Percentiles rank a stretch among this genome's conserved stretches.
Conservation (phyloP, 164 flowering plant species). For the Euptelea pleiosperma region DNA sequence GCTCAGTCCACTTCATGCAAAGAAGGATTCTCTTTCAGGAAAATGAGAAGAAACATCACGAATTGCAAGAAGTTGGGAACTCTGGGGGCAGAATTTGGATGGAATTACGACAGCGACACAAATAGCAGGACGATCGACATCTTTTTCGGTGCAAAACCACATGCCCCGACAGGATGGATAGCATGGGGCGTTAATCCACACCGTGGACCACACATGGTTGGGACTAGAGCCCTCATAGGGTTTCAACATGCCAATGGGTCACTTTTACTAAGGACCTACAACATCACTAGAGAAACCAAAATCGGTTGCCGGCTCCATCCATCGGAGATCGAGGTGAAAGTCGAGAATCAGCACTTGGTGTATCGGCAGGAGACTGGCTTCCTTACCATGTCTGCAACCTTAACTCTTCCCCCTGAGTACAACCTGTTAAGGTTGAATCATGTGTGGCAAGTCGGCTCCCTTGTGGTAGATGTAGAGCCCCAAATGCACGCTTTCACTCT, state of each 20-base stretch:
- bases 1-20: slow-evolving; percentile 8
- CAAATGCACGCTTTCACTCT: slow-evolving; percentile 24
- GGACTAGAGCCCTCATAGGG: slow-evolving; percentile 50
- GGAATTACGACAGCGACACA: slow-evolving; percentile 12
- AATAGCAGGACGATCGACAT: slow-evolving; percentile 17
- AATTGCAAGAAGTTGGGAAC: slow-evolving; percentile 32
- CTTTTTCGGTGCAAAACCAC: slow-evolving; percentile 23
- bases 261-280: slow-evolving; percentile 8
- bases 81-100: slow-evolving; percentile 36
- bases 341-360: background rate
- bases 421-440: slow-evolving; percentile 25
- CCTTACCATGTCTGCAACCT: slow-evolving; percentile 13
- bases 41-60: background rate
- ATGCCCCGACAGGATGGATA: slow-evolving; percentile 28
- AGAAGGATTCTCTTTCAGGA: background rate
- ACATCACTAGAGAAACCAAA: slow-evolving; percentile 33
- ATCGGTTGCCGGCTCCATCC: slow-evolving; percentile 27
- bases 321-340: slow-evolving; percentile 12
- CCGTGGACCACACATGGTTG: slow-evolving; percentile 32
- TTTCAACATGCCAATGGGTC: slow-evolving; percentile 21
- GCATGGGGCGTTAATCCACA: slow-evolving; percentile 62
- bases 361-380: background rate
- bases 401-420: slow-evolving; percentile 18
- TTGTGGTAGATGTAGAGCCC: slow-evolving; percentile 16
- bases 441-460: slow-evolving; percentile 47